Conservation (phyloP, 2,329 filamentous ascomycete genomes). For the Fragosphaeria purpurea region DNA sequence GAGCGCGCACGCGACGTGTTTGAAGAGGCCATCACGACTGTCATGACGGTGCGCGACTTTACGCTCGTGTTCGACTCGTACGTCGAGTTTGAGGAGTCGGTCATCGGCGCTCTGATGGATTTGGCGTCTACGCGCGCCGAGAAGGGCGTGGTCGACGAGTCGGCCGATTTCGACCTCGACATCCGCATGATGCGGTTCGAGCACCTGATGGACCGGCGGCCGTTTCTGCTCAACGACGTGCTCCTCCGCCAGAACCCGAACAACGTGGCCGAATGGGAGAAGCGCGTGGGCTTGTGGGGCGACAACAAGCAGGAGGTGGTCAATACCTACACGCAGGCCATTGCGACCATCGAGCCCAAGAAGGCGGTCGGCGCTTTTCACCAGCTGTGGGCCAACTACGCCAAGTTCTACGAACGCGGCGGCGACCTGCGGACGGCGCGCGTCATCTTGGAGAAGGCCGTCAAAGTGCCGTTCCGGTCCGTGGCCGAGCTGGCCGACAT, state of each 20-base stretch:
- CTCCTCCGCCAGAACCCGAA: slow-evolving; percentile 90
- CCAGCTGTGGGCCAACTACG: slow-evolving; percentile 92
- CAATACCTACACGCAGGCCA: slow-evolving; percentile 89
- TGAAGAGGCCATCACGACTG: slow-evolving; percentile 91
- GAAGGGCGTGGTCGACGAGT: slow-evolving; percentile 65
- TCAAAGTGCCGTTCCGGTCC: slow-evolving; percentile 95
- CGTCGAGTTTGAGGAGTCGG: slow-evolving; percentile 91
- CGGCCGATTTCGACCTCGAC: slow-evolving; percentile 88
- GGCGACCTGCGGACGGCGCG: slow-evolving; percentile 77
- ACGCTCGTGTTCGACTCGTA: slow-evolving; percentile 95
- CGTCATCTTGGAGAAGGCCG: slow-evolving; percentile 93
- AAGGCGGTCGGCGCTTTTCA: slow-evolving; percentile 90
- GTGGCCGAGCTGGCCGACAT: slow-evolving; percentile 95
- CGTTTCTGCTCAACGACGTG: slow-evolving; percentile 94
- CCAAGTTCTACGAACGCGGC: slow-evolving; percentile 88
- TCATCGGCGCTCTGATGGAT: slow-evolving; percentile 87
- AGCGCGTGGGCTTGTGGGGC: slow-evolving; percentile 90
- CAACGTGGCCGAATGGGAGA: slow-evolving; percentile 95
- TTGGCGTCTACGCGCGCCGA: slow-evolving; percentile 70
- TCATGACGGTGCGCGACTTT: slow-evolving; percentile 98
- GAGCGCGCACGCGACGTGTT: slow-evolving; percentile 88
- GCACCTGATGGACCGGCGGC: slow-evolving; percentile 91
- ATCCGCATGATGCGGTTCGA: slow-evolving; percentile 97
- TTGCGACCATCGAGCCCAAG: slow-evolving; percentile 85
- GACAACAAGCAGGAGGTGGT: slow-evolving; percentile 87